These are phyloP conservation scores for Diplosphaera chodatii DNA, from an alignment of 139 green algal species.

Conservation along the genomic window DNA sequence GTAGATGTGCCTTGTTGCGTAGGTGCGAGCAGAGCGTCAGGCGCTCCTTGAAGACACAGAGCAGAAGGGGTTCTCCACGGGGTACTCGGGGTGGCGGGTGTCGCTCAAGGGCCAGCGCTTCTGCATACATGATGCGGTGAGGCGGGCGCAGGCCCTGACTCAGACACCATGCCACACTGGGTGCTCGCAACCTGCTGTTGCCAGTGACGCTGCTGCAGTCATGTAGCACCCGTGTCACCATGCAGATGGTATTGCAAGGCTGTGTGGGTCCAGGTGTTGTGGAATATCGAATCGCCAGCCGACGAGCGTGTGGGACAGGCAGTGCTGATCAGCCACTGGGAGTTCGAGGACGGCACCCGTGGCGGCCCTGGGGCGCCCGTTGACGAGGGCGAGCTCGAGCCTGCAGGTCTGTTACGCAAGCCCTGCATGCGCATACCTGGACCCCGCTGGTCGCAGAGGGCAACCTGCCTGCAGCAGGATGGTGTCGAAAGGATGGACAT, in stretches of 20 bases:
- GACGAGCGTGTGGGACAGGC: slow-evolving; percentile 17
- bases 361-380: slow-evolving; percentile 11
- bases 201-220: neutral
- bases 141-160: too few species aligned
- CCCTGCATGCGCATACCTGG: too few species aligned
- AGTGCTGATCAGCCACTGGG: slow-evolving; percentile 18
- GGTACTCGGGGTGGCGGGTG: slow-evolving; percentile 1
- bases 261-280: slow-evolving; percentile 10
- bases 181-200: too few species aligned
- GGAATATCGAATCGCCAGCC: slow-evolving; percentile 9
- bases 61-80: neutral
- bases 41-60: neutral
- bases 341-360: slow-evolving; percentile 20
- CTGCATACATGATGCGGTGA: slow-evolving; percentile 1
- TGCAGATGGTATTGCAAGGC: neutral
- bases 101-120: slow-evolving; percentile 7
- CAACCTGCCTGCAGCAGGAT: too few species aligned
- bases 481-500: too few species aligned
- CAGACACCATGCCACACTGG: too few species aligned
- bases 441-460: too few species aligned
- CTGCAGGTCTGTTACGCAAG: neutral
- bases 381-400: neutral
- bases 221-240: neutral
- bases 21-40: neutral
- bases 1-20: neutral